phyloP scores from a whole-genome alignment of 495 filamentous ascomycete species.

The Ramalina intermedia region DNA sequence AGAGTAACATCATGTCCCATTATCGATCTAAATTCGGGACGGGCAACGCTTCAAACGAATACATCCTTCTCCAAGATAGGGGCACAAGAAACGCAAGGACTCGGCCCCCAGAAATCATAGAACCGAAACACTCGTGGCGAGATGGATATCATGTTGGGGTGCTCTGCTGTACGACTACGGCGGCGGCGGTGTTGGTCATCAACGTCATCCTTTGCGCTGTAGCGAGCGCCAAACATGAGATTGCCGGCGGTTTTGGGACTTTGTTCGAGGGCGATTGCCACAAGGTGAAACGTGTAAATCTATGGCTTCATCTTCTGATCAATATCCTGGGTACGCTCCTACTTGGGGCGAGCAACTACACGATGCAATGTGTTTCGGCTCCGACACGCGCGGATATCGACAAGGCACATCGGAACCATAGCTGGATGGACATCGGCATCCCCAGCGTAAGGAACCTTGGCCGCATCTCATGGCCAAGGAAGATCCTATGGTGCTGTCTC shows the following conservation, averaged over 20 bases:
- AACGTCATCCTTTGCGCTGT: slow-evolving; percentile 6
- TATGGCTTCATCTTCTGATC: slow-evolving; percentile 22
- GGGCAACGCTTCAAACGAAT: too few relatives aligned
- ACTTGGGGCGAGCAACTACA: slow-evolving; percentile 28
- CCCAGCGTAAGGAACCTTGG: slow-evolving; percentile 24
- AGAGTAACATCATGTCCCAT: too few relatives aligned
- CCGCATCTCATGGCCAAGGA: not conserved
- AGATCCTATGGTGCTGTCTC: slow-evolving; percentile 8
- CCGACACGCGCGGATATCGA: slow-evolving; percentile 28
- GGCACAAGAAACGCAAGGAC: too few relatives aligned
- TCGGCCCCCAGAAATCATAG: not conserved
- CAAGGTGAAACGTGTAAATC: slow-evolving; percentile 6
- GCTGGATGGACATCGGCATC: slow-evolving; percentile 29
- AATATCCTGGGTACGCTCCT: slow-evolving; percentile 23
- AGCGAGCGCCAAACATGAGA: not conserved
- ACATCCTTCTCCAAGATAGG: too few relatives aligned
- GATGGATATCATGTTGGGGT: slow-evolving; percentile 8
- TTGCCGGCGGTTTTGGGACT: slow-evolving; percentile 2
- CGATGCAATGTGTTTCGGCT: slow-evolving; percentile 27
- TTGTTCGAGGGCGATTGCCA: slow-evolving; percentile 13
- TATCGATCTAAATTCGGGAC: too few relatives aligned
- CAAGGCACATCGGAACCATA: slow-evolving; percentile 18
- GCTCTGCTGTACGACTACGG: slow-evolving; percentile 1
- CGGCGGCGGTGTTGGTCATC: not conserved
- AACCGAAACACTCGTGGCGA: not conserved